These are phyloP conservation scores for Aspergillus transmontanensis DNA, from an alignment of 2,329 filamentous ascomycete species.

Conservation along the genomic window DNA sequence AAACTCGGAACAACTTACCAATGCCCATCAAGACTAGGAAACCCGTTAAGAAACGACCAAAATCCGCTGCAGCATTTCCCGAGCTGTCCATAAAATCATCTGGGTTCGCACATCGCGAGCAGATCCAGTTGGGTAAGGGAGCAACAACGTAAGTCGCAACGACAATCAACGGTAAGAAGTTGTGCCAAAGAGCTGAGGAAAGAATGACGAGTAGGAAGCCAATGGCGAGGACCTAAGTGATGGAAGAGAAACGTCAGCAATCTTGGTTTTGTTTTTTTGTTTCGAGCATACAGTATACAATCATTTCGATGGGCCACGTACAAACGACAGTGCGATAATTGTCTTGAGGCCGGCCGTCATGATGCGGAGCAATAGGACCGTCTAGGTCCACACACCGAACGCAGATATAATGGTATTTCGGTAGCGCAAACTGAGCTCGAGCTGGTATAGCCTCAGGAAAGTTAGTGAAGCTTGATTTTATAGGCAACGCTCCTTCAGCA, in stretches of 20 bases:
- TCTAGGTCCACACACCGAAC: constrained; percentile 17
- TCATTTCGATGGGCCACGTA: constrained; percentile 44
- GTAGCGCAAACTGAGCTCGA: constrained; percentile 8
- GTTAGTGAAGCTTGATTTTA: neutral
- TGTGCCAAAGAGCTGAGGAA: constrained; percentile 90
- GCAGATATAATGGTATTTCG: constrained; percentile 2
- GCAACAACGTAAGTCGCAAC: constrained; percentile 94
- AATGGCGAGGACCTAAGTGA: constrained; percentile 78
- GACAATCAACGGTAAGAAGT: constrained; percentile 92
- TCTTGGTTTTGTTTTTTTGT: neutral
- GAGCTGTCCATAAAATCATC: constrained; percentile 93
- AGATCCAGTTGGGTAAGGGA: constrained; percentile 96
- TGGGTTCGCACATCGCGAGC: constrained; percentile 80
- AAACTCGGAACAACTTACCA: constrained; percentile 63
- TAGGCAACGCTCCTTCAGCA: constrained; percentile 10
- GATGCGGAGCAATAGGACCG: constrained; percentile 31
- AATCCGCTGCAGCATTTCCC: constrained; percentile 82
- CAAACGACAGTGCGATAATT: constrained; percentile 98
- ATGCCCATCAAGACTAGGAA: constrained; percentile 98
- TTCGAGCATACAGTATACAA: neutral
- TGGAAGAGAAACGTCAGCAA: constrained; percentile 5
- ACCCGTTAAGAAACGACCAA: constrained; percentile 90
- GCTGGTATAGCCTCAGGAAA: neutral
- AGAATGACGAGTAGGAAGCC: constrained; percentile 99
- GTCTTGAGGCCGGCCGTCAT: constrained; percentile 92